A percentile compares a stretch with the other conserved stretches of the same genome.
phyloP scores from a whole-genome alignment of 768 basidiomycete genomes.

The Auriculariales sp. region DNA sequence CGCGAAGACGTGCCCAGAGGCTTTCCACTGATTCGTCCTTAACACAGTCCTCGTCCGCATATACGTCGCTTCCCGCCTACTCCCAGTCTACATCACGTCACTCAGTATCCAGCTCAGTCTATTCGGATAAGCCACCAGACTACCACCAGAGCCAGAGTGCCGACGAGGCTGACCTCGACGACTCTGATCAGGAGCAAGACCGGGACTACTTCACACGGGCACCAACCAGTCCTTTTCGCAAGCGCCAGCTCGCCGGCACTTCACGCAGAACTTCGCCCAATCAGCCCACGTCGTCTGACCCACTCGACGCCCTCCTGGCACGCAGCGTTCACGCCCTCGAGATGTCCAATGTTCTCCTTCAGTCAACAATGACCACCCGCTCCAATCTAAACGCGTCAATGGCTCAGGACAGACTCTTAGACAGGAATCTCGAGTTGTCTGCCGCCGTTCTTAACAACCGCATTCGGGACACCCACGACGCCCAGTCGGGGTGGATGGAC shows the following conservation, averaged over 20 bases:
- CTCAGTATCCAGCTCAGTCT: not conserved
- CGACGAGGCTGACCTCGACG: not conserved
- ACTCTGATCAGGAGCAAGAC: not conserved
- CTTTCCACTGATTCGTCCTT: not conserved
- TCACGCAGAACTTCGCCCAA: constrained; percentile 9
- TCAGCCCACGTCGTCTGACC: constrained; percentile 36
- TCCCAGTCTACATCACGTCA: not conserved
- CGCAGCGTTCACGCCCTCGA: constrained; percentile 77
- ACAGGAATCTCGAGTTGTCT: constrained; percentile 20
- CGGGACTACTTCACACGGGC: not conserved
- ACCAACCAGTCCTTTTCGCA: constrained; percentile 7
- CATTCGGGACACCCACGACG: constrained; percentile 26
- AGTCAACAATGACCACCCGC: constrained; percentile 62
- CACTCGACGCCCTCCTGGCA: constrained; percentile 52
- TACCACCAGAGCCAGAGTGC: not conserved
- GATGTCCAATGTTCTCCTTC: constrained; percentile 67
- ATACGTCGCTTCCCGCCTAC: not conserved
- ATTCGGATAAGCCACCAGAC: not conserved
- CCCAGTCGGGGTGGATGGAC: constrained; percentile 46
- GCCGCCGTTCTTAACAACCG: constrained; percentile 5
- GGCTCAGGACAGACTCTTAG: constrained; percentile 24
- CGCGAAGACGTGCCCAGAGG: not conserved
- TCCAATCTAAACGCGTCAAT: constrained; percentile 36
- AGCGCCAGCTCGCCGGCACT: constrained; percentile 11
- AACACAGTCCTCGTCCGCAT: too few species aligned